Percentiles rank a stretch among this genome's conserved stretches.
Evolutionary conservation across 2,329 filamentous ascomycete species (phyloP).

Genomic region (Esteya vermicola): DNA sequence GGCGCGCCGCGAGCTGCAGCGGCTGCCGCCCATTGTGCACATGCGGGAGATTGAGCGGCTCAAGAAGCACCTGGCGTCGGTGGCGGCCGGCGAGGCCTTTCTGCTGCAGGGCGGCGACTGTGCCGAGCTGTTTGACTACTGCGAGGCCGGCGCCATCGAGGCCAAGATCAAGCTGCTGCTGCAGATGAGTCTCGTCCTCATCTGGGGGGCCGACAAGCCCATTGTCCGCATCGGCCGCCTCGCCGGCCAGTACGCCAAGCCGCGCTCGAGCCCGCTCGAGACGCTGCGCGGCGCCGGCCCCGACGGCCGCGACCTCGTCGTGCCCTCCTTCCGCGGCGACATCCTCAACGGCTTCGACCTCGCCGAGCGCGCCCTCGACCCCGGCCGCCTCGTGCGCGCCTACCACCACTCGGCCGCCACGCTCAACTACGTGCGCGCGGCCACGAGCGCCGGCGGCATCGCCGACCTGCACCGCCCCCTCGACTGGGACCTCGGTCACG

Average conservation of each 20-base stretch:
- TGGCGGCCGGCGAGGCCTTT: conserved; percentile 82
- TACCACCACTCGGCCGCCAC: conserved; percentile 95
- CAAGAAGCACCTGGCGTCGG: conserved; percentile 66
- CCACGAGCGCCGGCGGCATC: conserved; percentile 75
- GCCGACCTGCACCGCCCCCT: conserved; percentile 87
- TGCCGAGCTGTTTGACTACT: conserved; percentile 95
- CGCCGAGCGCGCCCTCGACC: conserved; percentile 68
- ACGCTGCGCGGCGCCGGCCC: no score
- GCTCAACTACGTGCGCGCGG: conserved; percentile 78
- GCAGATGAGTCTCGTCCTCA: conserved; percentile 92
- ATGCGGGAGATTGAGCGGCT: conserved; percentile 68
- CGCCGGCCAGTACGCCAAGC: conserved; percentile 96
- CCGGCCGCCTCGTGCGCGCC: conserved; percentile 69
- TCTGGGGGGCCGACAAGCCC: conserved; percentile 70
- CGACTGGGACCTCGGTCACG: conserved; percentile 89
- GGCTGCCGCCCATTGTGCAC: conserved; percentile 65
- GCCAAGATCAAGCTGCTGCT: conserved; percentile 92
- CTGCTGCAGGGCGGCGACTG: conserved; percentile 94
- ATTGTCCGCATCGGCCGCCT: conserved; percentile 92
- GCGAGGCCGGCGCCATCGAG: conserved; percentile 76
- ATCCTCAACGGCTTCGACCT: conserved; percentile 81
- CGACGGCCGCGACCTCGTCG: conserved; percentile 57
- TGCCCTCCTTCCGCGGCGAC: conserved; percentile 86
- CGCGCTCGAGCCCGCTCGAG: conserved; percentile 78
- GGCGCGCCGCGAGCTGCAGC: conserved; percentile 49